Base-by-base conservation (phyloP, 2,329 filamentous ascomycete genomes). In the Diaporthe vexans region DNA sequence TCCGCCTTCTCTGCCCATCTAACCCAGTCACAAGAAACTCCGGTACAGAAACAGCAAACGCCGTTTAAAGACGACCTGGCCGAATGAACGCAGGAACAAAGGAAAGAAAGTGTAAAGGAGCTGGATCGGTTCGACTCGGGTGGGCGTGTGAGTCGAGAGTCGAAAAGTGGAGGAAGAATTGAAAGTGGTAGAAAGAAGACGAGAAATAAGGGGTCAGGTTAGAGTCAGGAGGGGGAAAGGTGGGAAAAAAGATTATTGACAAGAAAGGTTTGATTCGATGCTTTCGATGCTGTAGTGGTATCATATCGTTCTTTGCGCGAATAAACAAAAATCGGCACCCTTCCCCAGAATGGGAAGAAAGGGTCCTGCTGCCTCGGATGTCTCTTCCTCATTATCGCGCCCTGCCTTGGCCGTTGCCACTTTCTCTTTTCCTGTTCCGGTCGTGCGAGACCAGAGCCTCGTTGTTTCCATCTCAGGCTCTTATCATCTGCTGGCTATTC, bases 251-350 rank as follows among this genome's bases (percentile, higher is more conserved):
- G 67, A 71, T 58, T 75, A 74, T 72, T 59, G 58, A 75, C 74
- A 75, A 71, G 52, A 72, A 74, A 54, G 63, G 58, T 52, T 48
- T 56, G 61, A 75, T 72, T 74, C 57, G 74, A 74, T 75, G 73
- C 75, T 74, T 72, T 76, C 73, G 67, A 73, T 75, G 71, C 74
- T 76, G 73, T 69, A 73, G 71, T 76, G 75, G 75, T 76, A 76
- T 76, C 75, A 76, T 76, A 71, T 75, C 73, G 74, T 75, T 75
- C 59, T 74, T 71, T 71, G 56, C 46, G 57, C 58, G 51, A 75
- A 75, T 73, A 73, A 75, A 75, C 54, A 71, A 75, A 74, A 71
- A 46, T 48, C 46, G 58, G 26, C 58, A 37, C n/a, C 43, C 11
- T 26, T 29, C 43, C 56, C 57, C 67, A 69, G 57, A 33, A 21